Evolutionary conservation across 225 moss, liverwort and hornwort species (phyloP).

Genomic region (Rhytidiadelphus loreus): DNA sequence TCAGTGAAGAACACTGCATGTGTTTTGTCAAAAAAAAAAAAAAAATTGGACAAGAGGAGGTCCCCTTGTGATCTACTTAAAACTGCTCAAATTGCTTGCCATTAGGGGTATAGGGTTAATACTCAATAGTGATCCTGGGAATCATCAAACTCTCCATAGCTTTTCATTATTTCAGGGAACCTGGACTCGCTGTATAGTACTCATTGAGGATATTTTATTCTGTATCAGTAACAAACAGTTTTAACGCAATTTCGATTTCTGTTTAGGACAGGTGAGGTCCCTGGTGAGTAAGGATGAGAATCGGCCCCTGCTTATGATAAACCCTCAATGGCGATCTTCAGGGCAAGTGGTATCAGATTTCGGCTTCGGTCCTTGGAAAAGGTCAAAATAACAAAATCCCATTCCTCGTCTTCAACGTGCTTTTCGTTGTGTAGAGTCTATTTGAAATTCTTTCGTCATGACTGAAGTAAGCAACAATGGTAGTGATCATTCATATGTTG

Average conservation of each 20-base stretch:
- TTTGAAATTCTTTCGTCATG: not conserved
- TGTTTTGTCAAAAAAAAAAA: not conserved
- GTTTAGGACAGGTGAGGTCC: conserved; percentile 56
- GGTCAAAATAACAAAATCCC: conserved; percentile 18
- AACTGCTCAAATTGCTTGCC: not conserved
- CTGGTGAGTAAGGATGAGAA: conserved; percentile 68
- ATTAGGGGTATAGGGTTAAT: not conserved
- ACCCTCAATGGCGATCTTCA: conserved; percentile 87
- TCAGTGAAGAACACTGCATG: not conserved
- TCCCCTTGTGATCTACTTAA: not conserved
- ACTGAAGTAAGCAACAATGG: not conserved
- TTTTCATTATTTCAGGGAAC: not conserved
- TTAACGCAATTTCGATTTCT: not conserved
- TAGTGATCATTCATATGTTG: conserved; percentile 20
- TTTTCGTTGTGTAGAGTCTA: not conserved
- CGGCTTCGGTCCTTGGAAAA: conserved; percentile 97
- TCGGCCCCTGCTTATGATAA: conserved; percentile 61
- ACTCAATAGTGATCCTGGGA: not conserved
- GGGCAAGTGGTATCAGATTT: conserved; percentile 94
- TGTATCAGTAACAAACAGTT: not conserved
- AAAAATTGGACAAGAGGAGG: not conserved
- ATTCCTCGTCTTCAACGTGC: not conserved
- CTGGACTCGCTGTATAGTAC: not conserved
- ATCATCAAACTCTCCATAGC: not conserved
- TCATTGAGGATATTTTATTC: not conserved